Evolutionary conservation across 495 filamentous ascomycete genomes (phyloP), one percentile per base, ranked within the genome.

Genomic region (Neurospora terricola): DNA sequence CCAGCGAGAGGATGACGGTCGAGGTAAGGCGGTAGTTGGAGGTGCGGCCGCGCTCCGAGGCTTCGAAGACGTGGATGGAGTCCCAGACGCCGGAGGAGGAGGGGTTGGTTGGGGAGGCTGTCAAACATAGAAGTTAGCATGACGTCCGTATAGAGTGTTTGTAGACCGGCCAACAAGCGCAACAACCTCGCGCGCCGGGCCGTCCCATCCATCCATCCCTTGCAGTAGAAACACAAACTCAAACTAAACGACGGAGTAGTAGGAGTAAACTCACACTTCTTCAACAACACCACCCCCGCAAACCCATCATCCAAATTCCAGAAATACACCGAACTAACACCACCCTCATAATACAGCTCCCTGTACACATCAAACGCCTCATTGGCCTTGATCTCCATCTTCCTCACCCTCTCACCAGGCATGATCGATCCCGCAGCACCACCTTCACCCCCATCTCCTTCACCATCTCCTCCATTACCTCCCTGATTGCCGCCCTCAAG

Each of bases 261-360:
- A n/a, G 43, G 42, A 62, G 10, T 9, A 40, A 40, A 84, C 87
- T 37, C 81, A 94, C 93, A 89, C 83, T 99, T 99, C 85, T 98
- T 98, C 75, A 99, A 82, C 72, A 99, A 82, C 48, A 98, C 93
- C 39, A 97, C 96, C 3, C 96, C 96, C 0, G 96, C 96, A 82
- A 99, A 99, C 37, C 96, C 96, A 82, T 98, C 96, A 78, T 99
- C 96, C 83, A 98, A 82, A 81, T 98, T 96, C 96, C 96, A 99
- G 74, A 99, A 92, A 83, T 99, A 99, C 11, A 97, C 96, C 76
- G 92, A 96, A 48, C 90, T 92, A 30, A 98, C 92, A 12, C 96
- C 96, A 12, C 96, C 96, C 84, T 98, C 96, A 78, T 98, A 99
- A 83, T 99, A 99, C 82, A 99, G 84, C 80, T 98, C 96, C 70